phyloP scores from a whole-genome alignment of 805 yeast species.

The Isabelozyma rhagii region DNA sequence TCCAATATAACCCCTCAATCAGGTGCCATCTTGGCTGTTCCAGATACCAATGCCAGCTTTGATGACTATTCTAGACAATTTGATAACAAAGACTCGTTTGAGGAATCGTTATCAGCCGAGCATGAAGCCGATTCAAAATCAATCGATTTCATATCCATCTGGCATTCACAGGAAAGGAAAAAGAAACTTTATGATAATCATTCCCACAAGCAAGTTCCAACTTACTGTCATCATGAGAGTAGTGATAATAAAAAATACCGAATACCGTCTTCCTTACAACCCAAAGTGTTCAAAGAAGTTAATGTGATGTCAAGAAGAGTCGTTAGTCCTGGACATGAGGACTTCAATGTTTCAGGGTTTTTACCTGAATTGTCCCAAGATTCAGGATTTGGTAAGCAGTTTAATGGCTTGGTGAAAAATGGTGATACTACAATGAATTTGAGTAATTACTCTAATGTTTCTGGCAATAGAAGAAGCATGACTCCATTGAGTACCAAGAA shows the following conservation, averaged over 20 bases:
- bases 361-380: constrained; percentile 48
- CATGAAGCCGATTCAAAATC: constrained; percentile 30
- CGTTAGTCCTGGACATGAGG: constrained; percentile 42
- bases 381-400: constrained; percentile 47
- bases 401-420: constrained; percentile 28
- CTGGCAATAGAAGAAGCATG: constrained; percentile 17
- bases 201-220: constrained; percentile 2
- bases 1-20: constrained; percentile 37
- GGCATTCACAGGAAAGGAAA: constrained; percentile 37
- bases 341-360: constrained; percentile 36
- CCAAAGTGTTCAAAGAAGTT: constrained; percentile 36
- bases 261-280: constrained; percentile 25
- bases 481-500: constrained; percentile 27
- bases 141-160: constrained; percentile 33
- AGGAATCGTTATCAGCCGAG: constrained; percentile 41
- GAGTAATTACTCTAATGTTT: constrained; percentile 10
- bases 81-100: constrained; percentile 19
- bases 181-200: constrained; percentile 5
- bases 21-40: constrained; percentile 33
- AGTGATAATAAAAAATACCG: constrained; percentile 16
- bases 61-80: constrained; percentile 34
- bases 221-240: constrained; percentile 5
- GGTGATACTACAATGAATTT: constrained; percentile 7
- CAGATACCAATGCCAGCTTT: constrained; percentile 37
- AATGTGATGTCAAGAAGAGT: constrained; percentile 40